These are phyloP conservation scores for Monosporascus sp. DNA, from an alignment of 2,329 filamentous ascomycete genomes.

Conservation along the genomic window DNA sequence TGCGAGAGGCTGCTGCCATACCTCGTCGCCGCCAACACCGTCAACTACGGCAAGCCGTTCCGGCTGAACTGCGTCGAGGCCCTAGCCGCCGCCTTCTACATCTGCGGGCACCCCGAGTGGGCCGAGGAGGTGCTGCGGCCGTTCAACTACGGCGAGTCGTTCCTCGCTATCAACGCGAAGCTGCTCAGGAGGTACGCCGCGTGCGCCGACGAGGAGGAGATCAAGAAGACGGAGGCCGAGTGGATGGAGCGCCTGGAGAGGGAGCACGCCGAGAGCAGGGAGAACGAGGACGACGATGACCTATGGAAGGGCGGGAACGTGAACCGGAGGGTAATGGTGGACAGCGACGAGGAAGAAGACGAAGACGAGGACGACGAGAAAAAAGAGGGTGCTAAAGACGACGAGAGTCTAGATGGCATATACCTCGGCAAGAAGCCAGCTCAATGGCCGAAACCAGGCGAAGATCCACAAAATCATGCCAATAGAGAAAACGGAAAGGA, in stretches of 20 bases:
- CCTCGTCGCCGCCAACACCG: conserved; percentile 90
- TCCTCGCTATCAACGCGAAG: conserved; percentile 83
- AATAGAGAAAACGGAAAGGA: conserved; percentile 51
- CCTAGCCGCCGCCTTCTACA: conserved; percentile 84
- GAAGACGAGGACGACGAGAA: conserved; percentile 42
- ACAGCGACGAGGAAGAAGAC: conserved; percentile 44
- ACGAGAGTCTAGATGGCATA: conserved; percentile 49
- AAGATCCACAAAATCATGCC: conserved; percentile 28
- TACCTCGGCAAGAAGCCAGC: conserved; percentile 52
- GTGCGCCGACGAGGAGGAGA: conserved; percentile 71
- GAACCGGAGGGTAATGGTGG: conserved; percentile 57
- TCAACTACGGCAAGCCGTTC: conserved; percentile 97
- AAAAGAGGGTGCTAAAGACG: conserved; percentile 38
- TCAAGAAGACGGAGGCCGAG: conserved; percentile 78
- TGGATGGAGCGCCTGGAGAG: conserved; percentile 89
- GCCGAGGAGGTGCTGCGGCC: conserved; percentile 74
- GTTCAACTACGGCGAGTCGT: conserved; percentile 84
- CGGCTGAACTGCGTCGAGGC: conserved; percentile 94
- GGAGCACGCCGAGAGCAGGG: conserved; percentile 78
- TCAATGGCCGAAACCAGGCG: conserved; percentile 24
- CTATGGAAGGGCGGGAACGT: conserved; percentile 89
- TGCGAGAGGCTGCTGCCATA: conserved; percentile 90
- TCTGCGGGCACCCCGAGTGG: conserved; percentile 90
- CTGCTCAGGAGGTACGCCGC: conserved; percentile 80
- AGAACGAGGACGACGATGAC: conserved; percentile 61